These are phyloP conservation scores for Pisolithus marmoratus DNA, from an alignment of 768 basidiomycete species.

Conservation along the genomic window DNA sequence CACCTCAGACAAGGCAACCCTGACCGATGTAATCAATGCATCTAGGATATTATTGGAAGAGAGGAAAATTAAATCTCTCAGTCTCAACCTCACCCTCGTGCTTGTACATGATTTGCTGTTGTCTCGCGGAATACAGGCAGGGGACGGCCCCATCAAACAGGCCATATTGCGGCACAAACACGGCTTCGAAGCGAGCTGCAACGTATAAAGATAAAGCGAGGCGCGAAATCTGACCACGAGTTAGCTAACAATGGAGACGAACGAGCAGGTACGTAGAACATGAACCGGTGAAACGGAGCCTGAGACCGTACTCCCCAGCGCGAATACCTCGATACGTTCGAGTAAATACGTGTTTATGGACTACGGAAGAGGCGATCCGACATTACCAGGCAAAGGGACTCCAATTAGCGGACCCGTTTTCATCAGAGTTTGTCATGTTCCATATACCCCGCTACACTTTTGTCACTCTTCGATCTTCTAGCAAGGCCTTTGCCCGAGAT, in stretches of 20 bases:
- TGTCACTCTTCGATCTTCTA: constrained; percentile 19
- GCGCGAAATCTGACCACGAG: constrained; percentile 57
- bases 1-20: constrained; percentile 65
- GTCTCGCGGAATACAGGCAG: constrained; percentile 80
- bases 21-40: constrained; percentile 62
- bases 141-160: constrained; percentile 86
- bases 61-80: constrained; percentile 66
- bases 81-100: constrained; percentile 76
- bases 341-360: constrained; percentile 71
- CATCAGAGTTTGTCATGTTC: constrained; percentile 38
- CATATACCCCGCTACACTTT: neutral
- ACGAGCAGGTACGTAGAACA: constrained; percentile 48
- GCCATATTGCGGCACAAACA: constrained; percentile 86
- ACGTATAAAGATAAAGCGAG: constrained; percentile 73
- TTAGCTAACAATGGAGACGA: constrained; percentile 57
- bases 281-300: neutral
- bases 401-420: constrained; percentile 43
- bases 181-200: constrained; percentile 83
- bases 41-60: constrained; percentile 67
- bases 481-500: constrained; percentile 66
- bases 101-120: constrained; percentile 90
- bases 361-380: constrained; percentile 55
- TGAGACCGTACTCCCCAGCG: constrained; percentile 32
- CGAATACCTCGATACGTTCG: constrained; percentile 81
- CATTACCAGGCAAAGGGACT: constrained; percentile 55